Conservation (phyloP, 106 monocot species). For the Dioscorea dumetorum region DNA sequence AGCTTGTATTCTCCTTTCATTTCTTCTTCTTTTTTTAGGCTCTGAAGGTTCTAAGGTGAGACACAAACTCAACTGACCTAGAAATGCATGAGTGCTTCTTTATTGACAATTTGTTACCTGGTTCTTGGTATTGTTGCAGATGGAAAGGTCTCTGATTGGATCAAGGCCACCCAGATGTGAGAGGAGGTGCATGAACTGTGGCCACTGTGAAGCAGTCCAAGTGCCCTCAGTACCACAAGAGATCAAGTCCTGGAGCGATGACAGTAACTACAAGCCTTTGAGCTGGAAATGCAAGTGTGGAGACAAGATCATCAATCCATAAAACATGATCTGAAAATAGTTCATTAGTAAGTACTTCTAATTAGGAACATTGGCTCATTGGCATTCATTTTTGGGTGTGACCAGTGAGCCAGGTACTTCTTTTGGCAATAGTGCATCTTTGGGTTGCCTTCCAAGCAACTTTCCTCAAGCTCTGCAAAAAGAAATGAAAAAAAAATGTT, state of each 20-base stretch:
- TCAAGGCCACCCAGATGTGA: conserved; percentile 67
- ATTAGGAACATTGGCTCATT: too few relatives aligned
- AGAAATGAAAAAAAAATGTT: background rate
- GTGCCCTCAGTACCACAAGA: conserved; percentile 46
- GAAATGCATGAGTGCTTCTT: background rate
- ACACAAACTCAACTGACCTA: too few relatives aligned
- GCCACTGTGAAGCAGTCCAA: conserved; percentile 61
- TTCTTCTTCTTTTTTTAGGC: background rate
- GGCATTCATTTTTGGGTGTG: background rate
- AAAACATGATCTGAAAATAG: background rate
- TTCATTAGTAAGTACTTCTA: background rate
- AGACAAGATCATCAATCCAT: conserved; percentile 44
- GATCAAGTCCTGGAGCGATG: conserved; percentile 16
- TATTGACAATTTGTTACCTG: background rate
- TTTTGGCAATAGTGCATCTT: background rate
- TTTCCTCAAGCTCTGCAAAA: background rate
- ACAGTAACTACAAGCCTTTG: conserved; percentile 67
- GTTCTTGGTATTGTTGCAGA: background rate
- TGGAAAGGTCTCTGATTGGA: conserved; percentile 34
- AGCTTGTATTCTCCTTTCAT: background rate
- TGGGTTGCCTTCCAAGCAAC: background rate
- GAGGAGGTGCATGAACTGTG: conserved; percentile 46
- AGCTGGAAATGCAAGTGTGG: conserved; percentile 87
- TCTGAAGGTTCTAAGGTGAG: background rate
- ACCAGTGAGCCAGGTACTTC: background rate